phyloP scores from a whole-genome alignment of 768 basidiomycete genomes.

The Leccinum ochraceum region DNA sequence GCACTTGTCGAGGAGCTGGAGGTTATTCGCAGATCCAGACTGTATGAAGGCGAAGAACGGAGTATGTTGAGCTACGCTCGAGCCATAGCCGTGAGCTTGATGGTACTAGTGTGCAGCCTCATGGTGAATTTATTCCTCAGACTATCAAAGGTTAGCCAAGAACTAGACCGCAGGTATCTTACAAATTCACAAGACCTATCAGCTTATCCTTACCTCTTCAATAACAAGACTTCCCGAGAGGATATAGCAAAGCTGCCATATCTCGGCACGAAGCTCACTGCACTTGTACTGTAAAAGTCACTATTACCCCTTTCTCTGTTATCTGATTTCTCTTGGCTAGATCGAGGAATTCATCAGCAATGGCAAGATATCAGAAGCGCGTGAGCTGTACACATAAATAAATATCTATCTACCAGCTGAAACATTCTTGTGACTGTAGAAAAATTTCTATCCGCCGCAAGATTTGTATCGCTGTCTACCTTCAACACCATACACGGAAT shows the following conservation, averaged over 20 bases:
- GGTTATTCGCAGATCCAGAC: slow-evolving; percentile 55
- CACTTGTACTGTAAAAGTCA: slow-evolving; percentile 41
- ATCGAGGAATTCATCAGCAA: slow-evolving; percentile 60
- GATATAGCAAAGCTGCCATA: slow-evolving; percentile 48
- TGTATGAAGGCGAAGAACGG: slow-evolving; percentile 65
- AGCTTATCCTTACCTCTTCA: slow-evolving; percentile 54
- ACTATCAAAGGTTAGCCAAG: slow-evolving; percentile 45
- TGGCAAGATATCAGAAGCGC: slow-evolving; percentile 60
- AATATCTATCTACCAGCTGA: slow-evolving; percentile 11
- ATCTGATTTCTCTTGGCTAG: slow-evolving; percentile 34
- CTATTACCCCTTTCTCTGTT: neutral
- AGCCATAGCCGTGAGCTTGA: slow-evolving; percentile 62
- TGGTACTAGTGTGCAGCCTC: neutral
- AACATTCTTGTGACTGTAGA: slow-evolving; percentile 36
- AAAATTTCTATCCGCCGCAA: slow-evolving; percentile 45
- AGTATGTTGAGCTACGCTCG: slow-evolving; percentile 74
- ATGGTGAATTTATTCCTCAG: slow-evolving; percentile 29
- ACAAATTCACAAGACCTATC: neutral
- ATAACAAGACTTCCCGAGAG: slow-evolving; percentile 33
- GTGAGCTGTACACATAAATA: slow-evolving; percentile 29
- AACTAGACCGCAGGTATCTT: neutral
- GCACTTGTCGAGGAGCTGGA: slow-evolving; percentile 56
- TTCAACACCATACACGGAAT: slow-evolving; percentile 74
- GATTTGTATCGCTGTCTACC: slow-evolving; percentile 55
- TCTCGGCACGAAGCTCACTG: slow-evolving; percentile 50